These are phyloP conservation scores for Paulownia fortunei DNA, from an alignment of 257 asterid genomes.

Conservation along the genomic window DNA sequence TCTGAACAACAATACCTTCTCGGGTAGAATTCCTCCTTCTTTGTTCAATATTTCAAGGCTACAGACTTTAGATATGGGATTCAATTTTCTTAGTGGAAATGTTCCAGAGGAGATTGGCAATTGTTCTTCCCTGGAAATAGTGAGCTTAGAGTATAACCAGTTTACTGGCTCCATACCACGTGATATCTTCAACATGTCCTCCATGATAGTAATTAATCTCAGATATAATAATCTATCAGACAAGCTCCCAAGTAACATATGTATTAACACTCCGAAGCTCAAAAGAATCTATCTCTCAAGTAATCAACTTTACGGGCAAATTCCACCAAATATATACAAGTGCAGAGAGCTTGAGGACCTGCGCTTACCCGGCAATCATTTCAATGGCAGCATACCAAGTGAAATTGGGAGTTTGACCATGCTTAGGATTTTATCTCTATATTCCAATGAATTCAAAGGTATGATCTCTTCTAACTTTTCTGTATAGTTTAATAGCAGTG, in stretches of 20 bases:
- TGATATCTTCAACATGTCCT: slow-evolving; percentile 13
- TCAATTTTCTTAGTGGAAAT: slow-evolving; percentile 28
- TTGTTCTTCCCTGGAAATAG: background rate
- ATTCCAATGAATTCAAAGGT: slow-evolving; percentile 28
- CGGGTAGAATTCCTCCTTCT: no score
- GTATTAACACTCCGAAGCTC: background rate
- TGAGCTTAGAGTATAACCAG: background rate
- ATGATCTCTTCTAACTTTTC: background rate
- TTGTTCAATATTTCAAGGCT: no score
- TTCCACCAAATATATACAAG: slow-evolving; percentile 39
- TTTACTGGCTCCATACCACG: background rate
- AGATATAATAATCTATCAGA: background rate
- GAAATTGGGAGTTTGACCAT: slow-evolving; percentile 23
- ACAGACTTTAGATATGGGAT: no score
- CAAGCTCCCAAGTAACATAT: background rate
- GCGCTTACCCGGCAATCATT: slow-evolving; percentile 34
- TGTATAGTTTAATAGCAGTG: background rate
- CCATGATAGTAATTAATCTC: background rate
- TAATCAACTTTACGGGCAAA: slow-evolving; percentile 29
- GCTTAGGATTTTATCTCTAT: slow-evolving; percentile 9
- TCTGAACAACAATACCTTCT: no score
- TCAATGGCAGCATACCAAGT: slow-evolving; percentile 44
- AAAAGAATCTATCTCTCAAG: background rate
- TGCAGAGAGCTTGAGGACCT: slow-evolving; percentile 44
- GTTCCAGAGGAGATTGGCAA: slow-evolving; percentile 41